Evolutionary conservation across 2,329 filamentous ascomycete genomes (phyloP), one percentile per base, ranked within the genome.

Genomic region (Lachnellula arida): DNA sequence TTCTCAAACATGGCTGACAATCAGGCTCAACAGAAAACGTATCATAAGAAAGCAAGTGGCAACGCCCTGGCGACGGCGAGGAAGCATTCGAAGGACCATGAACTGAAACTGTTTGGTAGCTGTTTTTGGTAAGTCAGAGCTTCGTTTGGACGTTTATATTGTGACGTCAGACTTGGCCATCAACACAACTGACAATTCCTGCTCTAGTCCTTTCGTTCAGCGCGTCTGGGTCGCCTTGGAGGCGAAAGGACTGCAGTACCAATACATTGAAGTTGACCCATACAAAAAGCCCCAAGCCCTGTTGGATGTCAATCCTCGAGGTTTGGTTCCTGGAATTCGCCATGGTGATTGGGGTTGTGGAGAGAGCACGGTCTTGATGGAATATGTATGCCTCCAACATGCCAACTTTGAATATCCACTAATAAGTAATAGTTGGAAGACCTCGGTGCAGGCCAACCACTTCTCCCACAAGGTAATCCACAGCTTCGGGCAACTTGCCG

Each of bases 211-310:
- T 25, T 94, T 93, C 68, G 90, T 91, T 1, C 90, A 95, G 69
- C 84, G 90, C 17, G 88, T 94, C 25, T 96, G 91, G 91, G 94
- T 96, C 61, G 88, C 90, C 1, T 78, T 96, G 37, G 90, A 96
- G 70, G 78, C 85, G 65, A 94, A 94, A 70, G 80, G 82, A 17
- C 78, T 94, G 8, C 75, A 81, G 39, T 96, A 96, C 68, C 89
- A 95, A 68, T 96, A 95, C 71, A 86, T 91, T 64, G 91, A 96
- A 72, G 85, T 90, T 46, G 88, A 95, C 66, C 88, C 89, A 7
- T 91, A 89, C 68, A 82, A 85, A 63, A 88, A 88, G 60, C 88
- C 86, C 1, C 79, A 85, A 57, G 77, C 82, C 8, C 75, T 93
- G 32, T 77, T 91, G 23, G 87, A 91, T 61, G 82, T 91, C 50